phyloP scores from a whole-genome alignment of 805 yeast genomes.

The Nematodospora valgi region DNA sequence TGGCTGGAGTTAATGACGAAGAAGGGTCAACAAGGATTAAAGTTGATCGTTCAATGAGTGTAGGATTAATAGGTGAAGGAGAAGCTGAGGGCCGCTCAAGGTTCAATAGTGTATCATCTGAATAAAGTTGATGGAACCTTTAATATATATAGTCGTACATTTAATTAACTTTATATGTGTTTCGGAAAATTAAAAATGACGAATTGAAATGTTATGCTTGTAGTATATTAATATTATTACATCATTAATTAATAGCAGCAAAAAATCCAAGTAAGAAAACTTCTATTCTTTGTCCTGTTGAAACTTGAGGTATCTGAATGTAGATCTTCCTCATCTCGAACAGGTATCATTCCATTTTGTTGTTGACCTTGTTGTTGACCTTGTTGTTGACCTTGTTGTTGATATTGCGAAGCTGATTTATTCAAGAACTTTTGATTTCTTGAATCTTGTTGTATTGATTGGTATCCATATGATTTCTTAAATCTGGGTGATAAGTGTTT shows the following conservation, averaged over 20 bases:
- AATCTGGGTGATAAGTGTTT: slow-evolving; percentile 9
- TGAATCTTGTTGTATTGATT: slow-evolving; percentile 16
- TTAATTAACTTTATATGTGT: not conserved
- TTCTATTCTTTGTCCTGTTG: slow-evolving; percentile 13
- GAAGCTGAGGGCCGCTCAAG: slow-evolving; percentile 11
- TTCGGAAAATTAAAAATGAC: not conserved
- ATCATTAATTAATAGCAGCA: slow-evolving; percentile 13
- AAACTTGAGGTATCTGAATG: slow-evolving; percentile 39
- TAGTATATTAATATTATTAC: not conserved
- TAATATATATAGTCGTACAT: not conserved
- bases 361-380: slow-evolving; percentile 13
- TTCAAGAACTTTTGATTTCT: slow-evolving; percentile 16
- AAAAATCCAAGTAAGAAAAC: slow-evolving; percentile 12
- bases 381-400: slow-evolving; percentile 11
- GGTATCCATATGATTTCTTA: slow-evolving; percentile 7
- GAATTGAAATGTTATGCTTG: not conserved
- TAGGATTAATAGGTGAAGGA: slow-evolving; percentile 11
- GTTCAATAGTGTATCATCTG: slow-evolving; percentile 16
- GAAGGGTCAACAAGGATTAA: slow-evolving; percentile 8
- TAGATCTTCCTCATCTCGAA: slow-evolving; percentile 35
- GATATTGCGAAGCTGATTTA: slow-evolving; percentile 5
- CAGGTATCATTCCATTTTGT: slow-evolving; percentile 30
- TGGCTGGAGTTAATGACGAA: not conserved
- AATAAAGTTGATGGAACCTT: not conserved
- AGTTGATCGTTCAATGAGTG: slow-evolving; percentile 13